Conservation (phyloP, 208 protist genomes). For the Entamoeba invadens region DNA sequence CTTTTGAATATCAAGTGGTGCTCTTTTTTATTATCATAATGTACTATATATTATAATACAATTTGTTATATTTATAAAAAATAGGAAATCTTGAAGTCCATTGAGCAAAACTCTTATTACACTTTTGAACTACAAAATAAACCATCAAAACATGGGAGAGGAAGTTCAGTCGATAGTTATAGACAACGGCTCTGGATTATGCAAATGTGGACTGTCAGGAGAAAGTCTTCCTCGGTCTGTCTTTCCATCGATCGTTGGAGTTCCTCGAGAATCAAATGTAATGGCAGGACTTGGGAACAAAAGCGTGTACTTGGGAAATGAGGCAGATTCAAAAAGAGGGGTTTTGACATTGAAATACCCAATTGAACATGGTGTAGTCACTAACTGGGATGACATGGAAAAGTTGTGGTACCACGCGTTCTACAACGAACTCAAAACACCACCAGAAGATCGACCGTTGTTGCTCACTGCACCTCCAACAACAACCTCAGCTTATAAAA, state of each 20-base stretch:
- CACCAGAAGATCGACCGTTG: constrained; percentile 85
- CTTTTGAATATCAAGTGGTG: too few species aligned
- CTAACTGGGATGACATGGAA: constrained; percentile 28
- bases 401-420: constrained; percentile 84
- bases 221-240: constrained; percentile 82
- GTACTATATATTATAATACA: too few species aligned
- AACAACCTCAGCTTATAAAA: constrained; percentile 62
- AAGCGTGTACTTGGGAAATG: constrained; percentile 21
- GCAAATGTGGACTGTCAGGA: constrained; percentile 78
- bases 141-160: not conserved
- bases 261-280: constrained; percentile 57
- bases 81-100: too few species aligned
- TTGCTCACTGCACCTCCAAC: constrained; percentile 65
- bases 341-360: constrained; percentile 27
- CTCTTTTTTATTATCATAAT: too few species aligned
- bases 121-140: constrained; percentile 18
- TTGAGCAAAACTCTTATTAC: too few species aligned
- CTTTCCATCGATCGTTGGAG: constrained; percentile 63
- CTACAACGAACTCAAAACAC: constrained; percentile 85
- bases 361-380: constrained; percentile 29
- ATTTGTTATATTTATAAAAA: too few species aligned
- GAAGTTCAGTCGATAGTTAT: constrained; percentile 19
- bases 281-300: constrained; percentile 12
- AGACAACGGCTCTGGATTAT: constrained; percentile 50
- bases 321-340: constrained; percentile 21